phyloP scores from a whole-genome alignment of 345 rosid genomes.

The Microcos paniculata region DNA sequence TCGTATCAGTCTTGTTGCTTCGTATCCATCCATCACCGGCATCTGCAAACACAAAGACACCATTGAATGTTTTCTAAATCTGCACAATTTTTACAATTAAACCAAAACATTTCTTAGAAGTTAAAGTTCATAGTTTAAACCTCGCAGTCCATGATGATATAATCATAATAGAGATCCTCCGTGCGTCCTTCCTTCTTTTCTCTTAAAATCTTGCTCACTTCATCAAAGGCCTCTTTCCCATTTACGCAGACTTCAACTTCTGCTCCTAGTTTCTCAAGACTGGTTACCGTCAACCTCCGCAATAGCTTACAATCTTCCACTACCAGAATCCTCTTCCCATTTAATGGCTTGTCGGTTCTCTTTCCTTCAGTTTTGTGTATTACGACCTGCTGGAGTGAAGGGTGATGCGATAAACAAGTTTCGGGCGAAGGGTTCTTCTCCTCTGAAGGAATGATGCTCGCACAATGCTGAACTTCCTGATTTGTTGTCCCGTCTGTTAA shows the following conservation, averaged over 20 bases:
- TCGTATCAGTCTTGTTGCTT: conserved; percentile 25
- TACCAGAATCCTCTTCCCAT: conserved; percentile 53
- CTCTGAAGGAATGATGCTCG: conserved; percentile 18
- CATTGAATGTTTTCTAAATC: background rate
- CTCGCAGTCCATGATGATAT: conserved; percentile 84
- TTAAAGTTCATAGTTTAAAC: conserved; percentile 22
- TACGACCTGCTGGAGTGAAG: background rate
- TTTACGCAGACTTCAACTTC: conserved; percentile 39
- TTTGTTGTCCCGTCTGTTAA: background rate
- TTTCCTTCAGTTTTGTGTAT: conserved; percentile 13
- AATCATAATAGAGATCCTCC: conserved; percentile 43
- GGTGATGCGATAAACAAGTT: background rate
- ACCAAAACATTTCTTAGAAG: background rate
- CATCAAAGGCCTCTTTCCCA: conserved; percentile 52
- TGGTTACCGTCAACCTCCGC: conserved; percentile 19
- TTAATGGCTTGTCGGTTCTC: conserved; percentile 25
- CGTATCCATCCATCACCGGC: conserved; percentile 12
- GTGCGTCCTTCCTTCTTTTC: conserved; percentile 19
- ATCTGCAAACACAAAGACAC: background rate
- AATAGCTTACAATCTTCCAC: conserved; percentile 47
- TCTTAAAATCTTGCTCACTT: conserved; percentile 31
- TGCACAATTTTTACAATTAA: background rate
- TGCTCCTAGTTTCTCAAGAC: conserved; percentile 51
- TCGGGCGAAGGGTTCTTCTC: background rate
- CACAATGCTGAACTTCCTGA: background rate